Evolutionary conservation across 495 filamentous ascomycete species (phyloP).

Genomic region (Beverwykella pulmonaria): DNA sequence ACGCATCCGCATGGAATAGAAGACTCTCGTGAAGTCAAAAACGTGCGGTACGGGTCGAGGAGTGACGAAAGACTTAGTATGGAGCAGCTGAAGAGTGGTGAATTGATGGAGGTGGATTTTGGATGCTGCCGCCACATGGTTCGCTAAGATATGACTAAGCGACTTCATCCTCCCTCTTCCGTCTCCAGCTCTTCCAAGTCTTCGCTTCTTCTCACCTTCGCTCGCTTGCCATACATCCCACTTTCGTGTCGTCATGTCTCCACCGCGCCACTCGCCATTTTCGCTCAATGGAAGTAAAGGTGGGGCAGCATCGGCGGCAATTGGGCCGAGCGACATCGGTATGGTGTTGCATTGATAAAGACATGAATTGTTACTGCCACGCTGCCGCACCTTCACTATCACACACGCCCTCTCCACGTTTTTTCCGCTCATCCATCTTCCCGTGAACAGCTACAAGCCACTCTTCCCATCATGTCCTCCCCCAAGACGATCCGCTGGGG

Average conservation of each 20-base stretch:
- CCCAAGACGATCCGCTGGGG: constrained; percentile 68
- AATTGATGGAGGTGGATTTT: no score
- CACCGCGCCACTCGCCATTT: not conserved
- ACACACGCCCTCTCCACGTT: not conserved
- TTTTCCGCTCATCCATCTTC: not conserved
- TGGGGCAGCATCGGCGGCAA: not conserved
- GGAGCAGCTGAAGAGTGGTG: no score
- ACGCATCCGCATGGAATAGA: no score
- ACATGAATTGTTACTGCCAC: not conserved
- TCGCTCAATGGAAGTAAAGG: not conserved
- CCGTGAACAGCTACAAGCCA: not conserved
- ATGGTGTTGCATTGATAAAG: not conserved
- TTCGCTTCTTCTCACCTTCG: not conserved
- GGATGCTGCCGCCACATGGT: no score
- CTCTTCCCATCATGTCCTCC: constrained; percentile 35
- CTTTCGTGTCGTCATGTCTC: not conserved
- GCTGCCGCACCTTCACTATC: no score
- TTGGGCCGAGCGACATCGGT: not conserved
- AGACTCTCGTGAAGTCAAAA: no score
- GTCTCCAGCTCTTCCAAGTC: no score
- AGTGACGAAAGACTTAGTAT: no score
- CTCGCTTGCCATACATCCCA: not conserved
- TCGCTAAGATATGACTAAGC: no score
- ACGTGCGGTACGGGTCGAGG: no score
- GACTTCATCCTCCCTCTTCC: no score